Evolutionary conservation across 2,329 filamentous ascomycete genomes (phyloP).

Genomic region (Alternaria hordeiaustralica): DNA sequence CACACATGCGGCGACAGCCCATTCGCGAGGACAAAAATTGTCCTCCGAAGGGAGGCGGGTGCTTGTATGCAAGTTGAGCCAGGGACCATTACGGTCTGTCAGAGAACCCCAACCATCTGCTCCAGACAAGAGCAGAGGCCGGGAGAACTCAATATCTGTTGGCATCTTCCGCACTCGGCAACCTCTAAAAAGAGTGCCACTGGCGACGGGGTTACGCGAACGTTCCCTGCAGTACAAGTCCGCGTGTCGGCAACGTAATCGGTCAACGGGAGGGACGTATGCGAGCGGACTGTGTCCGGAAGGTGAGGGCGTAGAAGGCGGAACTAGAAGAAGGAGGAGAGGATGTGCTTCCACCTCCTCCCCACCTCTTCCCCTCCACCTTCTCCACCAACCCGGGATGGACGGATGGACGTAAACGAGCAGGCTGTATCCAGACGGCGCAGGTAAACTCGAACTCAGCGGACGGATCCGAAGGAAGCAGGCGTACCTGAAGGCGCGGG

Average conservation of each 20-base stretch:
- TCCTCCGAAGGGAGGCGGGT: constrained; percentile 3
- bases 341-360: no score
- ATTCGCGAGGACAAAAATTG: neutral
- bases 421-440: constrained; percentile 8
- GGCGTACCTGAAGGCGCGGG: constrained; percentile 17
- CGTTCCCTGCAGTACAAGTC: constrained; percentile 29
- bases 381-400: neutral
- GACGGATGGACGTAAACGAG: constrained; percentile 5
- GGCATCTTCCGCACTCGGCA: constrained; percentile 37
- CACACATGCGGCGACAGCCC: neutral
- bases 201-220: constrained; percentile 26
- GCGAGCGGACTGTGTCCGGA: constrained; percentile 7
- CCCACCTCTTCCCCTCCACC: no score
- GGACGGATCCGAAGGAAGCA: constrained; percentile 9
- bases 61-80: constrained; percentile 32
- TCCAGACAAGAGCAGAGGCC: neutral
- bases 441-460: constrained; percentile 7
- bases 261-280: neutral
- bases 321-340: no score
- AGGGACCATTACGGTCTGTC: constrained; percentile 37
- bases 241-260: neutral
- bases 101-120: constrained; percentile 15
- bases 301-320: neutral
- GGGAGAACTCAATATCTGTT: constrained; percentile 30
- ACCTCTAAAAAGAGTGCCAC: constrained; percentile 23